Base-by-base conservation (phyloP, 495 filamentous ascomycete species). In the Hyaloscypha finlandica region DNA sequence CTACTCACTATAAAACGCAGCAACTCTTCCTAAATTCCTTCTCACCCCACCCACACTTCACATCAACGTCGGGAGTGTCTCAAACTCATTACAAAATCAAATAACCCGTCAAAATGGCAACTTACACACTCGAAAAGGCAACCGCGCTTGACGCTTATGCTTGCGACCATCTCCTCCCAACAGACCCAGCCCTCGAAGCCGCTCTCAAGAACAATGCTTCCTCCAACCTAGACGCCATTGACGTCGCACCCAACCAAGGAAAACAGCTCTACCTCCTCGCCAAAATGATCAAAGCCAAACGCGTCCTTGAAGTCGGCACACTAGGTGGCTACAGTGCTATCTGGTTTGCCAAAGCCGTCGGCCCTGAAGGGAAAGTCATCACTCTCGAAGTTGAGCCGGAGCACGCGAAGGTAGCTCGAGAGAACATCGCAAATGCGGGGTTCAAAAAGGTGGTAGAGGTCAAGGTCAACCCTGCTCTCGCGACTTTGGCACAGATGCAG, bases 241-340 rank as follows among this genome's bases (percentile, higher is more conserved):
- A 70, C 29, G 68, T 70, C 19, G 53, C 64, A 1, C 64, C 68
- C 29, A 67, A 67, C 32, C 30, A 70, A 48, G 68, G 68, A 0
- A 70, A 67, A 53, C 42, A 64, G 1, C 64, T 67, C 33, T 64
- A 70, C 58, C 45, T 70, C 29, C 45, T 70, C 20, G 61, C 65
- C 31, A 70, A 70, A 39, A 67, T 70, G 65, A 64, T 37, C 45
- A 48, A 51, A 31, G 52, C 56, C 3, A 67, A 63, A 30, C 59
- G 65, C 20, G 37, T 67, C 60, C 60, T 70, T 14, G 68, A 70
- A 57, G 45, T 70, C n/a, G 68, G 68, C 1, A 70, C 68, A 37
- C 42, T 70, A 3, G 68, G 68, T 2, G 68, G 68, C 2, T 70
- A 70, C 55, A 60, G 53, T 12, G 64, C 68, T 1, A 67, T 70